These are phyloP conservation scores for Francoa sonchifolia DNA, from an alignment of 441 rosid species.

Conservation along the genomic window DNA sequence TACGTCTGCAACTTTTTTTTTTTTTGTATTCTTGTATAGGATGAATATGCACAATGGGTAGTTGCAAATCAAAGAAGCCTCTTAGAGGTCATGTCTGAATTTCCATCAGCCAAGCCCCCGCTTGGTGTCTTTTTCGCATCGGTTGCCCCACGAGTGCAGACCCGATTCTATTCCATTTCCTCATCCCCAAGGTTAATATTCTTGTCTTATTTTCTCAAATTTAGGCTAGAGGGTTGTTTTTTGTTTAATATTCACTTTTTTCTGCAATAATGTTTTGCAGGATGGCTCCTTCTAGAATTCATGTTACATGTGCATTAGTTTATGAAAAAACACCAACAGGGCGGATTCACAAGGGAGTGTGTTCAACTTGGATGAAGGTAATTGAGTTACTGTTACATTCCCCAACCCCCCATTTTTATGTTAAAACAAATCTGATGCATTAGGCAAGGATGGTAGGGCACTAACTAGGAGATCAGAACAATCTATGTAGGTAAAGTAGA, in stretches of 20 bases:
- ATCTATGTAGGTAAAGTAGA: no score
- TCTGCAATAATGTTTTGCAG: conserved; percentile 24
- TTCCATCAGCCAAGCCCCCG: conserved; percentile 77
- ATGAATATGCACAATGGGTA: conserved; percentile 74
- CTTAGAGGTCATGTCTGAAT: conserved; percentile 84
- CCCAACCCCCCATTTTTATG: no score
- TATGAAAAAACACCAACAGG: conserved; percentile 74
- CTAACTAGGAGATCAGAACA: no score
- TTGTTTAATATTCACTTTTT: no score
- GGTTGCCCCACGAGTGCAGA: conserved; percentile 77
- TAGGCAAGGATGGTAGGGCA: no score
- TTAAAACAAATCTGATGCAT: no score
- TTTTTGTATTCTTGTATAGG: conserved; percentile 25
- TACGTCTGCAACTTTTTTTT: neutral
- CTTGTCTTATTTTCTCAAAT: neutral
- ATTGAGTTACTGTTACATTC: no score
- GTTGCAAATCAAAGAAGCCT: conserved; percentile 85
- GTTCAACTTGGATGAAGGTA: conserved; percentile 98
- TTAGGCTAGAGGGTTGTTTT: no score
- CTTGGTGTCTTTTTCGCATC: conserved; percentile 90
- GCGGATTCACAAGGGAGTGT: conserved; percentile 75
- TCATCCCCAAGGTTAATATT: conserved; percentile 68
- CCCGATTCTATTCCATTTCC: conserved; percentile 89
- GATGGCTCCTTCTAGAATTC: conserved; percentile 50
- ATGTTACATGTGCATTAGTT: conserved; percentile 79